phyloP scores from a whole-genome alignment of 192 early-diverging fungal species.

The Podila verticillata region DNA sequence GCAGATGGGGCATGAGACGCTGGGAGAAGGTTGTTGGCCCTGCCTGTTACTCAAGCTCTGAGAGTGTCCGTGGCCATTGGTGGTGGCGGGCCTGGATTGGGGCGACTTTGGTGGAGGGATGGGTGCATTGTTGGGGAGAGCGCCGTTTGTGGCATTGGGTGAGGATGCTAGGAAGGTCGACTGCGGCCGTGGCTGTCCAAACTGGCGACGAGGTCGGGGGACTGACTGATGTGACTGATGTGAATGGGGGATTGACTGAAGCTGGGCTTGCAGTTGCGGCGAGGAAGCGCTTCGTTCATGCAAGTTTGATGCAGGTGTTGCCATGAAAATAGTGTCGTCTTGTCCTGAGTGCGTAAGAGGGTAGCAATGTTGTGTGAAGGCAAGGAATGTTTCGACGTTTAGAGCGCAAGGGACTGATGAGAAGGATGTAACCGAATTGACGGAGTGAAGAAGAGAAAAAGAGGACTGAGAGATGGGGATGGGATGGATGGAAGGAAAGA shows the following conservation, averaged over 20 bases:
- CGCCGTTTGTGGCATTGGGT: not conserved
- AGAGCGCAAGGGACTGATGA: too few species aligned
- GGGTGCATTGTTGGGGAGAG: conserved; percentile 1
- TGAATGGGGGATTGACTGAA: not conserved
- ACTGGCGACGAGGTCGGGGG: conserved; percentile 30
- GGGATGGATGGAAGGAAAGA: not conserved
- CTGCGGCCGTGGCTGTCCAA: conserved; percentile 24
- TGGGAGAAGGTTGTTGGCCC: not conserved
- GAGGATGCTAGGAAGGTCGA: conserved; percentile 1
- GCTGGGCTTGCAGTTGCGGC: conserved; percentile 12
- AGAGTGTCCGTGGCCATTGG: not conserved
- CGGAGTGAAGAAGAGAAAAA: too few species aligned
- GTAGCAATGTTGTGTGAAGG: too few species aligned
- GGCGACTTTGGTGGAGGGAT: conserved; percentile 40
- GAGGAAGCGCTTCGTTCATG: conserved; percentile 14
- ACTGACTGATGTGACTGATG: conserved; percentile 21
- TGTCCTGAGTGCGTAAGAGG: too few species aligned
- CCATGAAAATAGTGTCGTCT: conserved; percentile 3
- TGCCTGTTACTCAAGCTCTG: not conserved
- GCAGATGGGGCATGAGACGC: conserved; percentile 48
- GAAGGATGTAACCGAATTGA: too few species aligned
- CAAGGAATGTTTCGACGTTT: too few species aligned
- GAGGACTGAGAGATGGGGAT: not conserved
- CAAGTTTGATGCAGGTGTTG: conserved; percentile 8
- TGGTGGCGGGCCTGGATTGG: conserved; percentile 15